Percentiles rank a stretch among this genome's conserved stretches.
Evolutionary conservation across 805 yeast species (phyloP).

Genomic region (Lipomyces yamanashiensis): DNA sequence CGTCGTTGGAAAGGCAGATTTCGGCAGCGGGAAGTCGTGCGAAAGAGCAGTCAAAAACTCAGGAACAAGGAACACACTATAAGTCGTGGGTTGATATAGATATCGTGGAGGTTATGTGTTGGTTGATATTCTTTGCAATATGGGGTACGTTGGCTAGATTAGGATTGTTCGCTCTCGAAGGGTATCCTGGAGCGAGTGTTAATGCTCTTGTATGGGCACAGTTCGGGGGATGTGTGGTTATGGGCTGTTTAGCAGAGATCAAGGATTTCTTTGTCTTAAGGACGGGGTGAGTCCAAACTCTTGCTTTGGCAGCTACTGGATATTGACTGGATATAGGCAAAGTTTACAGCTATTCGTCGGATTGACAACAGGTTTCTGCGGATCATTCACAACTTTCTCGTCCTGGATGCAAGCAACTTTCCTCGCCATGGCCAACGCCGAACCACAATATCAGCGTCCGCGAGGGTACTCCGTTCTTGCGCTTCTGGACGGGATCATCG

Average conservation of each 20-base stretch:
- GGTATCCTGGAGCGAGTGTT: constrained; percentile 33
- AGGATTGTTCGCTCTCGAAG: constrained; percentile 35
- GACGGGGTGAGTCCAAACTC: constrained; percentile 7
- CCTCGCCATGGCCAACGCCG: constrained; percentile 37
- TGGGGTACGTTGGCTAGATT: constrained; percentile 39
- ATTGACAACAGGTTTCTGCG: constrained; percentile 41
- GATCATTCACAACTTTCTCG: constrained; percentile 41
- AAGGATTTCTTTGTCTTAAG: constrained; percentile 22
- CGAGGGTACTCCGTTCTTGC: constrained; percentile 37
- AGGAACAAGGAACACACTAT: not conserved
- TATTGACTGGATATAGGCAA: not conserved
- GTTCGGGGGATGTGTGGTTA: constrained; percentile 39
- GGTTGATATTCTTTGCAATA: constrained; percentile 36
- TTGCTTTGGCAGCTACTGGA: not conserved
- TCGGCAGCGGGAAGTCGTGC: not conserved
- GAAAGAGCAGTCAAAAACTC: not conserved
- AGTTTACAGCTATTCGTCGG: constrained; percentile 33
- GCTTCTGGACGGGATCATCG: constrained; percentile 30
- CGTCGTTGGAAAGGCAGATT: not conserved
- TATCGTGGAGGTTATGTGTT: constrained; percentile 17
- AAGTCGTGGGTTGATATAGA: constrained; percentile 9
- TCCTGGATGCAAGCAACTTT: constrained; percentile 38
- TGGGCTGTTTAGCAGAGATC: constrained; percentile 34
- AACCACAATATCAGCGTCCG: constrained; percentile 22
- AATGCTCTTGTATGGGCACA: constrained; percentile 38